Base-by-base conservation (phyloP, 176 grass and related monocot genomes). In the Elaeis guineensis region DNA sequence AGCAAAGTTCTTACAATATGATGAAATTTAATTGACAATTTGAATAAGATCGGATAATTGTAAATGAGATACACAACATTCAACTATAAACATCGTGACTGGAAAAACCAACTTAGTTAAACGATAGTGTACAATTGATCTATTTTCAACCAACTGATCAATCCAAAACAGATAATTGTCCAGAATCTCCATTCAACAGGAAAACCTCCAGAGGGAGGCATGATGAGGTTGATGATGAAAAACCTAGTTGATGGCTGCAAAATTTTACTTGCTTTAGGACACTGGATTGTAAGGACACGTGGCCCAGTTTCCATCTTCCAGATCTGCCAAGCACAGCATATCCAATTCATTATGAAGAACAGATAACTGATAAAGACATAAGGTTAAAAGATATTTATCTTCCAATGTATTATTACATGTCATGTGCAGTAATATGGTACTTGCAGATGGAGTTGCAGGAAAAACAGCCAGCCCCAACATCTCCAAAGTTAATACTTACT, bases 241-340 rank as follows among this genome's bases (percentile, higher is more conserved):
- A 79, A 74, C 70, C 87, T 97, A 11, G 65, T 85, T 44, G 84
- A 85, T 11, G 87, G 84, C 67, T 97, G 92, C 30, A 97, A 67
- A 24, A 97, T 85, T 66, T 80, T 85, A 69, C 81, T 78, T 60
- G 87, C 92, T 84, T 91, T 97, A 29, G 87, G 92, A 48, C 92
- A 97, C 30, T 79, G 81, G 39, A 97, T 80, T 12, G 87, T 73
- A 53, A 97, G 63, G 23, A 90, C 54, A 16, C 92, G 92, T 23
- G 81, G 64, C 19, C 92, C 92, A 0, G 92, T 97, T 12, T 87
- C 73, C 92, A 97, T 97, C 78, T 90, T 84, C 92, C 92, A 97
- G 74, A 97, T 70, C 92, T 97, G 60, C 58, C 50, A 53, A 51
- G 25, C 58, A 3, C 32, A 39, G 8, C 32, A 39, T 39, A 39